Evolutionary conservation across 805 yeast genomes (phyloP).

Genomic region (Saturnispora besseyi): DNA sequence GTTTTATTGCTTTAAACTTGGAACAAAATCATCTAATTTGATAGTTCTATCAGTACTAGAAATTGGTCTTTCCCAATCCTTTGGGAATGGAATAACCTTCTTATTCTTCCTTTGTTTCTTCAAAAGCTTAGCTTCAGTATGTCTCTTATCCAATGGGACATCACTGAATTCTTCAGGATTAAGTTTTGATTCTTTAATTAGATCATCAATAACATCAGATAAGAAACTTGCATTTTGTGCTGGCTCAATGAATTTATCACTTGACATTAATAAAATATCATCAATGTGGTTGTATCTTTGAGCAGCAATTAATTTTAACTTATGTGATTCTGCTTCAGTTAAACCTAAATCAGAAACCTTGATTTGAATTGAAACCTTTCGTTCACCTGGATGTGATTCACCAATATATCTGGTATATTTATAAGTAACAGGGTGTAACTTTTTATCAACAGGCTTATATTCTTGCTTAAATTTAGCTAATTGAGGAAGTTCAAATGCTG

Average conservation of each 20-base stretch:
- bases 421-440: conserved; percentile 49
- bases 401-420: conserved; percentile 68
- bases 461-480: conserved; percentile 66
- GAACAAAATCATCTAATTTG: conserved; percentile 14
- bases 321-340: conserved; percentile 47
- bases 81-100: conserved; percentile 51
- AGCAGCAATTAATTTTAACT: conserved; percentile 71
- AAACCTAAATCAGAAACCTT: conserved; percentile 48
- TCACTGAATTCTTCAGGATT: conserved; percentile 55
- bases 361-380: conserved; percentile 56
- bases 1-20: not conserved
- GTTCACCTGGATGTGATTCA: conserved; percentile 59
- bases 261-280: conserved; percentile 55
- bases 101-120: conserved; percentile 34
- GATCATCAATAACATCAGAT: conserved; percentile 50
- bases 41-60: conserved; percentile 50
- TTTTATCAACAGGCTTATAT: conserved; percentile 41
- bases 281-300: conserved; percentile 58
- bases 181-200: conserved; percentile 59
- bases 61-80: conserved; percentile 68
- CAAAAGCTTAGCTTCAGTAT: conserved; percentile 38
- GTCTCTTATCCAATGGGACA: conserved; percentile 76
- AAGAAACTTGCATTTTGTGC: conserved; percentile 78
- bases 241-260: conserved; percentile 60
- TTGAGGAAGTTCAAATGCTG: conserved; percentile 88